Evolutionary conservation across 306 rosid species (phyloP).

Genomic region (Medicago arabica): DNA sequence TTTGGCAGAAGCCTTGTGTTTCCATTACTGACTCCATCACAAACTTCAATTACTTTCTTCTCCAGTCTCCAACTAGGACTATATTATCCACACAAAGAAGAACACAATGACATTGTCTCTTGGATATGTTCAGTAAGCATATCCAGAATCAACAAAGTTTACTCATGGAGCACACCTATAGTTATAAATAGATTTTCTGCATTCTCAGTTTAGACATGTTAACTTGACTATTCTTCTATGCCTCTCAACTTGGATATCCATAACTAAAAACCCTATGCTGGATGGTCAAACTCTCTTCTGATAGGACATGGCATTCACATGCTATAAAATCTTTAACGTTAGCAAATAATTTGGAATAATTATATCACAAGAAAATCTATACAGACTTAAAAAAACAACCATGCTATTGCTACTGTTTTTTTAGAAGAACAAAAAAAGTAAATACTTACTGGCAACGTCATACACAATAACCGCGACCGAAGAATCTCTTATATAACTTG

Average conservation of each 20-base stretch:
- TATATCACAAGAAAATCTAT: conserved; percentile 18
- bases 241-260: neutral
- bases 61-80: neutral
- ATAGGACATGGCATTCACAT: neutral
- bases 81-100: neutral
- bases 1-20: neutral
- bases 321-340: neutral
- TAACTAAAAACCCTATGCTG: neutral
- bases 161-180: conserved; percentile 1
- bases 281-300: conserved; percentile 4
- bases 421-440: conserved; percentile 1
- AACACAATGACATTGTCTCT: neutral
- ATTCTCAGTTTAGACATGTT: neutral
- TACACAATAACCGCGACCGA: conserved; percentile 92
- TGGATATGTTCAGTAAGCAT: neutral
- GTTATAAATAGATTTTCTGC: conserved; percentile 5
- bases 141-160: neutral
- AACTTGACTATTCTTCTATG: neutral
- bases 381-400: neutral
- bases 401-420: neutral
- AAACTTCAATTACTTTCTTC: neutral
- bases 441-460: conserved; percentile 86
- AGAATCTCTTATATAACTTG: conserved; percentile 97
- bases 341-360: conserved; percentile 7
- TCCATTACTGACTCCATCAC: neutral